Evolutionary conservation across 176 grass and related monocot species (phyloP).

Genomic region (Puccinellia tenuiflora): DNA sequence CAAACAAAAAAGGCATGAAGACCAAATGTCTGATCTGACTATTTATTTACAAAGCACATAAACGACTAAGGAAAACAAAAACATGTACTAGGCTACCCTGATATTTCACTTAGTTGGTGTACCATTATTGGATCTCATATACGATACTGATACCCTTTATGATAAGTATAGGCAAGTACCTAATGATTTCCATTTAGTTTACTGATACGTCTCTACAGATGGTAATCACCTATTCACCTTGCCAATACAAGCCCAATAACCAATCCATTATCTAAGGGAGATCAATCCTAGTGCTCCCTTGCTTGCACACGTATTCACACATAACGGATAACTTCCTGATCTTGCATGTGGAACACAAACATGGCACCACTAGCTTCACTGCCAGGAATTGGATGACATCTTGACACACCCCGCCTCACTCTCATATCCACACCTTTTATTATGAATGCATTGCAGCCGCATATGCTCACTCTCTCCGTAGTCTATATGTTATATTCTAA

Average conservation of each 20-base stretch:
- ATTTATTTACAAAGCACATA: not conserved
- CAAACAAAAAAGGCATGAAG: not conserved
- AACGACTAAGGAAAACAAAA: not conserved
- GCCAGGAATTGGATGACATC: not conserved
- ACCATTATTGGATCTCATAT: not conserved
- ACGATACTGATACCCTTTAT: not conserved
- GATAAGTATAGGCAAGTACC: not conserved
- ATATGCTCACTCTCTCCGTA: not conserved
- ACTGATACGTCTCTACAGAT: not conserved
- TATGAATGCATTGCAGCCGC: not conserved
- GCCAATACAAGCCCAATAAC: not conserved
- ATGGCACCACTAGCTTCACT: not conserved
- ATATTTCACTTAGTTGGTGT: not conserved
- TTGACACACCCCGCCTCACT: not conserved
- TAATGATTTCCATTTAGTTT: not conserved
- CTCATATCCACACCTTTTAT: not conserved
- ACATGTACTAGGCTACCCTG: not conserved
- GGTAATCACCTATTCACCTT: not conserved
- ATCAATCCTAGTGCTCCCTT: not conserved
- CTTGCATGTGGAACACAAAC: not conserved
- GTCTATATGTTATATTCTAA: too few relatives aligned
- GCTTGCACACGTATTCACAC: not conserved
- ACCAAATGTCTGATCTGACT: not conserved
- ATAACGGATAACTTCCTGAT: not conserved
- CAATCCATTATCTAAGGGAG: not conserved